Evolutionary conservation across 2,329 filamentous ascomycete species (phyloP).

Genomic region (Colletotrichum australisinense): DNA sequence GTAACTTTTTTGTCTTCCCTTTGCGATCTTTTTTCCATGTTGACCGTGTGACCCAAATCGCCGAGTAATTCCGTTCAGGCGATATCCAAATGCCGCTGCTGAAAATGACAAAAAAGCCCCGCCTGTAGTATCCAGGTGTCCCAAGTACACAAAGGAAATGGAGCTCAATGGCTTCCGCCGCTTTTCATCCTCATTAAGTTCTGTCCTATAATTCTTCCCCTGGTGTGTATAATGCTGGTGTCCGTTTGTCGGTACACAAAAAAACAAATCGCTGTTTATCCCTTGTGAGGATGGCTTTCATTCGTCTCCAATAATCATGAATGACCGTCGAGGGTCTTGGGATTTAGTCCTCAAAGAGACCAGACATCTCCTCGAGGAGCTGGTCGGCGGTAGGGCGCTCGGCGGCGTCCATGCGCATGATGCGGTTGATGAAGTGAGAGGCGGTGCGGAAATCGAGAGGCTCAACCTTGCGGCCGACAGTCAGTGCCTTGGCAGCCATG

Average conservation of each 20-base stretch:
- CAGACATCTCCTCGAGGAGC: slow-evolving; percentile 33
- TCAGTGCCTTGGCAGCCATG: slow-evolving; percentile 30
- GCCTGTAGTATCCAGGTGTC: neutral
- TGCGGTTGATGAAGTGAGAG: slow-evolving; percentile 32
- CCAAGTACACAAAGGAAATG: slow-evolving; percentile 14
- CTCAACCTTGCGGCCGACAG: slow-evolving; percentile 27
- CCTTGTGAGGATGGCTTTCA: neutral
- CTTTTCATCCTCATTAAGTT: slow-evolving; percentile 28
- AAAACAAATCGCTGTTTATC: neutral
- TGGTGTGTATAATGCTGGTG: neutral
- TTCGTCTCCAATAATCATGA: neutral
- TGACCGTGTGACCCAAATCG: neutral
- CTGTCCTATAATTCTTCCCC: slow-evolving; percentile 10
- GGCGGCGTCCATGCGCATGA: slow-evolving; percentile 34
- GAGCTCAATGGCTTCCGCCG: neutral
- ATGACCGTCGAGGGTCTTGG: neutral
- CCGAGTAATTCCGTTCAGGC: neutral
- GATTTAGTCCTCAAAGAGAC: slow-evolving; percentile 25
- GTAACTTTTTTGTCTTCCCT: slow-evolving; percentile 2
- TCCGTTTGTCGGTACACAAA: neutral
- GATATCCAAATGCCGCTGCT: neutral
- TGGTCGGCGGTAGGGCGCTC: slow-evolving; percentile 32
- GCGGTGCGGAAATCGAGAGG: slow-evolving; percentile 31
- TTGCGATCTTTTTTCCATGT: neutral
- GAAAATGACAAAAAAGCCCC: neutral